Evolutionary conservation across 257 asterid species (phyloP), one percentile per base, ranked within the genome.

Genomic region (Oldenlandia corymbosa): DNA sequence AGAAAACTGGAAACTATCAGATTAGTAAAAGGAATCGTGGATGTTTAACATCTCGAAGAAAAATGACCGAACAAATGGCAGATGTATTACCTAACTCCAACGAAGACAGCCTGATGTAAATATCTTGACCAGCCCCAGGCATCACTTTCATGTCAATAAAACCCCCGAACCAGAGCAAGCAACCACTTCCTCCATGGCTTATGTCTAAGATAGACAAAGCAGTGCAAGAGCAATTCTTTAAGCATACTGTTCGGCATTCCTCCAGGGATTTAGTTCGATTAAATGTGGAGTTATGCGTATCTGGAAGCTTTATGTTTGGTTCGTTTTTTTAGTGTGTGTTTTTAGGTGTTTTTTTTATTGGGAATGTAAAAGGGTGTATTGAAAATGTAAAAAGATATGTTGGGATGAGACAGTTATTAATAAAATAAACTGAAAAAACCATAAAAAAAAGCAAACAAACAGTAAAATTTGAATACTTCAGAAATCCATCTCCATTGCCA

Each of bases 141-240:
- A 57, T 1, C 14, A 63, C 71, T 57, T 37, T 65, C 59, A 73
- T 62, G 49, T 76, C 81, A 37, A 72, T 32, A 49, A 76, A 60
- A 48, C 68, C 75, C 23, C 48, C 70, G 54, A 59, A 64, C 81
- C 81, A 76, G 12, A 68, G 49, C 57, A 76, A 54, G 62, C 81
- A 76, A 41, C 75, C 78, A 20, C 71, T 64, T 26, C 72, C 78
- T 45, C 75, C 81, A 59, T 59, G 31, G 37, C 68, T 57, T 21
- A 72, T 30, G 66, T 60, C 60, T 48, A 65, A 43, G 45, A 50
- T 76, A 16, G 81, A 36, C 24, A 68, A 76, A 10, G 75, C 81
- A 30, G 59, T 68, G 51, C 81, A 76, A 42, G 54, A 45, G 36
- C 81, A 76, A 37, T 76, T 55, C 13, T 5, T 48, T 55, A 55